phyloP scores from a whole-genome alignment of 495 filamentous ascomycete genomes.

The Podospora pseudocomata region DNA sequence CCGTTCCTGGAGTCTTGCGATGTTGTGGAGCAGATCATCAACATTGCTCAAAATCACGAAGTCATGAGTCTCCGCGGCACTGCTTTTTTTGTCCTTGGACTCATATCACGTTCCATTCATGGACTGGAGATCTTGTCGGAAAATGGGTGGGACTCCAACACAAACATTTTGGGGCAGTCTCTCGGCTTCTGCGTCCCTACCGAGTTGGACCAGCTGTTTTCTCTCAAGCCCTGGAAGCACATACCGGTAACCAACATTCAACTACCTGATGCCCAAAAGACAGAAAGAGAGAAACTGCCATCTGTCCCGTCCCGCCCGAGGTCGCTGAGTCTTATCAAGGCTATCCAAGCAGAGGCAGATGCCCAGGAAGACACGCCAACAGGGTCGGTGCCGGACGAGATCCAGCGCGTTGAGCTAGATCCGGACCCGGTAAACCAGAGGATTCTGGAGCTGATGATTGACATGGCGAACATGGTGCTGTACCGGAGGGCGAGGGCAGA shows the following conservation, averaged over 20 bases:
- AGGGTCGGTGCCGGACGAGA: conserved; percentile 11
- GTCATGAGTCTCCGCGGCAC: conserved; percentile 92
- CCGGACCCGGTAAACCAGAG: conserved; percentile 64
- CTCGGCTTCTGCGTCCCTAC: conserved; percentile 82
- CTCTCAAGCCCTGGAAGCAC: conserved; percentile 48
- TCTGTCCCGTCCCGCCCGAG: conserved; percentile 33
- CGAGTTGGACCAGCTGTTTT: conserved; percentile 73
- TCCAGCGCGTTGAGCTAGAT: conserved; percentile 48
- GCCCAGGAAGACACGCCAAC: conserved; percentile 17
- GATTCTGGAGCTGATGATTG: conserved; percentile 74
- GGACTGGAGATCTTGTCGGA: conserved; percentile 84
- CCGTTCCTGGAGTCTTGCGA: conserved; percentile 86
- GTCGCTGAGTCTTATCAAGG: conserved; percentile 32
- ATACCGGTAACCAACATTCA: conserved; percentile 41
- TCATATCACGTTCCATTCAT: conserved; percentile 89
- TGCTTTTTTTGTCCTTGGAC: conserved; percentile 89
- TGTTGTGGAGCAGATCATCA: conserved; percentile 77
- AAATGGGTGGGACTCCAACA: conserved; percentile 86
- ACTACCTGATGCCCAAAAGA: conserved; percentile 42
- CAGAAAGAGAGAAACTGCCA: conserved; percentile 35
- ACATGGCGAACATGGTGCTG: conserved; percentile 84
- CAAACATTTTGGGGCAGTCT: conserved; percentile 75
- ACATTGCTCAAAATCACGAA: conserved; percentile 79
- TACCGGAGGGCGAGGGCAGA: conserved; percentile 73
- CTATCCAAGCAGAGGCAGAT: conserved; percentile 35